Base-by-base conservation (phyloP, 495 filamentous ascomycete genomes). In the Hypoxylon rickii region DNA sequence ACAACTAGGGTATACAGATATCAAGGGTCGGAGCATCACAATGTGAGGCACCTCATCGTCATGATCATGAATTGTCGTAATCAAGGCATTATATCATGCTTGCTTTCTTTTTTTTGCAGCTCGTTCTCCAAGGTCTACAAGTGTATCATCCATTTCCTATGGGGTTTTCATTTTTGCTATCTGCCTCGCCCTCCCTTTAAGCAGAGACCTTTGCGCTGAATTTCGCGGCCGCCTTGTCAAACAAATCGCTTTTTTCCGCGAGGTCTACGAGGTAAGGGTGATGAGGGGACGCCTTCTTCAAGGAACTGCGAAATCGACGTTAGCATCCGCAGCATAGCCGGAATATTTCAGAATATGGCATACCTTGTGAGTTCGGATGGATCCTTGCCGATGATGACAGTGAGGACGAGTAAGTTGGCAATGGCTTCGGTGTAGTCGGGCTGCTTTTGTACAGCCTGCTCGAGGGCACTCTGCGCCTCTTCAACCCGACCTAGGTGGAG, bases 401-500 rank as follows among this genome's bases (percentile, higher is more conserved):
- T 86, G 67, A 96, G 71, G 13, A 97, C 92, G 47, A 95, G 76
- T 38, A 81, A 69, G 64, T 97, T 96, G 49, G 89, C 89, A 61
- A 96, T 83, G 37, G 87, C 81, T 21, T 91, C 86, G 10, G 83
- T 78, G 51, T 89, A 80, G 3, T 81, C 75, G 5, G 87, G 81
- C 43, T 92, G 84, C 71, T 88, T 87, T 63, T 86, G 82, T 41
- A 92, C 44, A 3, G 92, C 92, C 67, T 91, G 81, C 44, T 90
- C 78, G 57, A 98, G 73, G 8, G 92, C 93, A 18, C 86, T 83
- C 71, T 96, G 88, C 7, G 94, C 92, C 75, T 98, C 94, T 26
- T 90, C 89, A 18, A 90, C 73, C 12, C 94, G 86, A 21, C 91
- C 92, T 12, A 97, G 83, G 64, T 97, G 94, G 18, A 98, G 76